Evolutionary conservation across 2,329 filamentous ascomycete genomes (phyloP), one percentile per base, ranked within the genome.

Genomic region (Curvularia lunata): DNA sequence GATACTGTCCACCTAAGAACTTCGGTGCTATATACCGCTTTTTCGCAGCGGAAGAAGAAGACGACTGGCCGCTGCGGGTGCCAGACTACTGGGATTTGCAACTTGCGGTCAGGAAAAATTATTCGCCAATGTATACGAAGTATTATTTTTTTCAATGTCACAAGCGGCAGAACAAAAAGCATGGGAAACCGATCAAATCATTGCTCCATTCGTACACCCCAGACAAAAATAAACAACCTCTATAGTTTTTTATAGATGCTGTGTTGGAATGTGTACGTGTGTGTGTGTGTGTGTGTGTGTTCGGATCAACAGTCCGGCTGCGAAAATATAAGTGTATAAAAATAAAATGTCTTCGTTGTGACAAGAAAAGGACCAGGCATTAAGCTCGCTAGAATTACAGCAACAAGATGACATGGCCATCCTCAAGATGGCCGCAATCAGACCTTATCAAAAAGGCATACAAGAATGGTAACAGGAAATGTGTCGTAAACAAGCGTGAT

Each of bases 231-330:
- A 23, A 10, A 47, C n/a, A 13, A 2, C 13, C 27, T 19, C 28
- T 16, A 32, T 6, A 30, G 8, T 10, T 18, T 47, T 23, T 47
- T 32, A 28, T 38, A 28, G 19, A 40, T 49, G n/a, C n/a, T 49
- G n/a, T 27, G 25, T 27, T 2, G 25, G 25, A 8, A 27, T 5
- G 21, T 16, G 18, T 27, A 19, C 13, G 34, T 12, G 28, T 30
- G 28, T 7, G 25, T 4, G 25, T 25, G 30, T 25, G 30, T 47
- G n/a, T 12, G 28, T 12, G 21, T 27, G 23, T 40, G 56, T 58
- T 54, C 52, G 64, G 67, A 68, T 73, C 72, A 75, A 75, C 73
- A 76, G 73, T 73, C 73, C 72, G 70, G 73, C 73, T 76, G 73
- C 69, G 64, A 70, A 71, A 61, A 52, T 70, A 61, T 70, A 61